A percentile compares a stretch with the other conserved stretches of the same genome.
These are phyloP conservation scores for Paracorniculantispora psalliotae DNA, from an alignment of 2,329 filamentous ascomycete species.

Conservation along the genomic window DNA sequence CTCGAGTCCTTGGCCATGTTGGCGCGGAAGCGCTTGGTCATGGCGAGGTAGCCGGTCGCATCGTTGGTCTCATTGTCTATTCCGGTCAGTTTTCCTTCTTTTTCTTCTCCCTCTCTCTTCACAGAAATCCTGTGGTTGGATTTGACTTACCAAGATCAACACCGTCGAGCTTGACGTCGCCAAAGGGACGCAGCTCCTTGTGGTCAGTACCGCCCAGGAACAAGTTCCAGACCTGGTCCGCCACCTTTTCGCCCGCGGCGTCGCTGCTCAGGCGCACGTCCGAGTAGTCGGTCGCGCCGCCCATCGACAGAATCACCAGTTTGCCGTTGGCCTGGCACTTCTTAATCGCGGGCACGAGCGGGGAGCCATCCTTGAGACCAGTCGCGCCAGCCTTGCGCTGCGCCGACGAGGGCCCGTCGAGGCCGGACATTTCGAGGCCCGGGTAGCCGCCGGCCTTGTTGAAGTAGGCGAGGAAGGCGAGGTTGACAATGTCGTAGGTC, in stretches of 20 bases:
- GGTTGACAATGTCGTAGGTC: slow-evolving; percentile 20
- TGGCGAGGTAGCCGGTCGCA: slow-evolving; percentile 52
- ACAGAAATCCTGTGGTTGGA: too few species aligned
- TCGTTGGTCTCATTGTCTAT: slow-evolving; percentile 54
- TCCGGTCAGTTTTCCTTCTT: background rate
- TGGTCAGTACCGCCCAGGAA: slow-evolving; percentile 48
- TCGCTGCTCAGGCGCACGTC: slow-evolving; percentile 51
- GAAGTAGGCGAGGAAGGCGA: slow-evolving; percentile 20
- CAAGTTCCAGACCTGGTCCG: slow-evolving; percentile 60
- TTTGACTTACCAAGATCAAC: slow-evolving; percentile 52
- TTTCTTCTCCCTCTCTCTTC: background rate
- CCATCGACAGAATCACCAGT: slow-evolving; percentile 65
- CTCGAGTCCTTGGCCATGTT: slow-evolving; percentile 46
- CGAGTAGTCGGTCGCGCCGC: slow-evolving; percentile 62
- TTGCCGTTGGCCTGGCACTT: slow-evolving; percentile 61
- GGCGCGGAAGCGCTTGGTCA: slow-evolving; percentile 50
- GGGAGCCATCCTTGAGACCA: slow-evolving; percentile 18
- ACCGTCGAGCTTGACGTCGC: slow-evolving; percentile 60
- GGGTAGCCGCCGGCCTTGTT: slow-evolving; percentile 15
- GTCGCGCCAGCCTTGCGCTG: slow-evolving; percentile 20
- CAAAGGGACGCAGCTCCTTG: slow-evolving; percentile 58
- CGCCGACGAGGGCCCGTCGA: slow-evolving; percentile 7
- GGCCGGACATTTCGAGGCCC: slow-evolving; percentile 9
- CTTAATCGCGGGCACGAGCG: slow-evolving; percentile 31
- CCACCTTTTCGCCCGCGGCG: slow-evolving; percentile 46